Evolutionary conservation across 1,284 basidiomycete species (phyloP).

Genomic region (Omphalotus olearius): DNA sequence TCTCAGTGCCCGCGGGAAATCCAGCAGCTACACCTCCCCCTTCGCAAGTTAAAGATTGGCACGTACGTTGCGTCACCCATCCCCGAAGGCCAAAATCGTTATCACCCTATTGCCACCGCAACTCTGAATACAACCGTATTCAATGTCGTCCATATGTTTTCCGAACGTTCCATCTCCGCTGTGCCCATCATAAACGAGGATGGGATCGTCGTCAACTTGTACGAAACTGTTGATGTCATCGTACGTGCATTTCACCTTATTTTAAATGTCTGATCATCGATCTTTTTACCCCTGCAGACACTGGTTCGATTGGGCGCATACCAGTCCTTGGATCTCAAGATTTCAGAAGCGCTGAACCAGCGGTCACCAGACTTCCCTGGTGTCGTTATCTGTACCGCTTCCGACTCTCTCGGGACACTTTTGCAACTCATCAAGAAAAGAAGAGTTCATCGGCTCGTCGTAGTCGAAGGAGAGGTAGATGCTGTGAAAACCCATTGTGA

Average conservation of each 20-base stretch:
- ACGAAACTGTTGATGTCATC: conserved; percentile 99
- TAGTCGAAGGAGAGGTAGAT: conserved; percentile 81
- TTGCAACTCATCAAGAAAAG: conserved; percentile 92
- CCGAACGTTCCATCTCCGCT: conserved; percentile 91
- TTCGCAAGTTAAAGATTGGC: conserved; percentile 89
- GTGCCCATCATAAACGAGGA: conserved; percentile 95
- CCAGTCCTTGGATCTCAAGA: conserved; percentile 92
- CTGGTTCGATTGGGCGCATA: conserved; percentile 94
- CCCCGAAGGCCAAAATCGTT: conserved; percentile 59
- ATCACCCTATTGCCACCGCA: conserved; percentile 90
- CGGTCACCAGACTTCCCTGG: conserved; percentile 93
- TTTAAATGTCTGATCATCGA: background rate
- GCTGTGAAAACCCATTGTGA: conserved; percentile 1
- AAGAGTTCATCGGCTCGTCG: conserved; percentile 90
- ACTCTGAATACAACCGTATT: conserved; percentile 92
- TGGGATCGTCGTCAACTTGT: conserved; percentile 93
- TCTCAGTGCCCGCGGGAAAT: conserved; percentile 69
- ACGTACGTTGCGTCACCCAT: conserved; percentile 71
- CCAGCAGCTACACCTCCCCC: conserved; percentile 69
- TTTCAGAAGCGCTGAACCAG: conserved; percentile 89
- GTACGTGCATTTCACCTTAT: conserved; percentile 45
- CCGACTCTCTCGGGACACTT: conserved; percentile 91
- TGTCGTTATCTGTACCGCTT: conserved; percentile 92
- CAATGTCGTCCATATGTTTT: conserved; percentile 99
- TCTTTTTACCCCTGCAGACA: conserved; percentile 53